These are phyloP conservation scores for Lindgomyces ingoldianus DNA, from an alignment of 495 filamentous ascomycete species.

Conservation along the genomic window DNA sequence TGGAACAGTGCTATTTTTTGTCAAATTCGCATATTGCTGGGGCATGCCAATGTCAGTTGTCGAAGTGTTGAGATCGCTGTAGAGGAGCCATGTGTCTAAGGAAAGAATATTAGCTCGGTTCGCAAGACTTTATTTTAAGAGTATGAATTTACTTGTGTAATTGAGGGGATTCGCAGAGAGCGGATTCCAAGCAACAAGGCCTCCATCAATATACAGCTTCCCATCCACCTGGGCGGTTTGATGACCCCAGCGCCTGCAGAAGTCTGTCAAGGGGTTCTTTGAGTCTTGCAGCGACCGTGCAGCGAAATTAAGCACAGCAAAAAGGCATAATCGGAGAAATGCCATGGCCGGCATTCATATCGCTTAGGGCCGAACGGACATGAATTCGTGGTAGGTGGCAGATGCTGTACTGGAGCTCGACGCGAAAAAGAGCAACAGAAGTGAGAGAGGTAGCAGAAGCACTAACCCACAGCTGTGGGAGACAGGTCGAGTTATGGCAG, in stretches of 20 bases:
- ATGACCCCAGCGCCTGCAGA: constrained; percentile 55
- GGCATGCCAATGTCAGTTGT: constrained; percentile 49
- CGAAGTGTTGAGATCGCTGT: constrained; percentile 52
- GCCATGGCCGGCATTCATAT: constrained; percentile 31
- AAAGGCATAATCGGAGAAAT: constrained; percentile 21
- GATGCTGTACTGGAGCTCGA: not conserved
- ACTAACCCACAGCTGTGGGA: constrained; percentile 11
- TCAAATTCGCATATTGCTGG: constrained; percentile 52
- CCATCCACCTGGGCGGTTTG: constrained; percentile 54
- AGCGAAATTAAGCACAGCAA: constrained; percentile 31
- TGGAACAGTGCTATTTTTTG: constrained; percentile 53
- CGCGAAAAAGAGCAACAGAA: not conserved
- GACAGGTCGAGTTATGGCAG: constrained; percentile 23
- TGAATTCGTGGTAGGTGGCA: constrained; percentile 13
- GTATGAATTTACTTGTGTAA: constrained; percentile 47
- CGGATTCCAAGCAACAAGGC: constrained; percentile 51
- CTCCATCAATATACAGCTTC: constrained; percentile 58
- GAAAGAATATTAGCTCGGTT: not conserved
- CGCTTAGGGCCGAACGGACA: not conserved
- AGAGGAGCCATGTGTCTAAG: constrained; percentile 50
- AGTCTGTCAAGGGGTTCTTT: constrained; percentile 51
- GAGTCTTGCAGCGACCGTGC: constrained; percentile 26
- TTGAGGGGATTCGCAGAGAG: constrained; percentile 50
- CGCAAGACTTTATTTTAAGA: not conserved
- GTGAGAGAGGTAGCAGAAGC: constrained; percentile 7